A percentile compares a stretch with the other conserved stretches of the same genome.
phyloP scores from a whole-genome alignment of 1,139 yeast species.

The Blastobotrys aristatus region DNA sequence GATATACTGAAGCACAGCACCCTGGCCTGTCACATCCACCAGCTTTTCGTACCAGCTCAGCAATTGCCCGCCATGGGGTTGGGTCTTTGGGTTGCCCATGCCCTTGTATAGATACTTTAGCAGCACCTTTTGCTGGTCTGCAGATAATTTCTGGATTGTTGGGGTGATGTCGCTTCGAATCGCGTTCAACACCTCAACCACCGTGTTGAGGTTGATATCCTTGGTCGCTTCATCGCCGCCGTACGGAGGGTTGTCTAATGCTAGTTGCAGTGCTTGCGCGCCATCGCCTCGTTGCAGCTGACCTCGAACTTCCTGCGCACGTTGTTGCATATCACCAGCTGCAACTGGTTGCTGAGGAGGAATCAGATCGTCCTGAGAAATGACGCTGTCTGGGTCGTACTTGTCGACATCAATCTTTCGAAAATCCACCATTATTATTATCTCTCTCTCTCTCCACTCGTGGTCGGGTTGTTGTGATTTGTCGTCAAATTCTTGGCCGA shows the following conservation, averaged over 20 bases:
- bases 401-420: constrained; percentile 91
- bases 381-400: constrained; percentile 72
- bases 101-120: constrained; percentile 83
- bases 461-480: neutral
- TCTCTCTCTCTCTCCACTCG: neutral
- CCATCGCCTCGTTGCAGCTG: constrained; percentile 69
- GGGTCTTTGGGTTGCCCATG: constrained; percentile 60
- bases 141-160: constrained; percentile 53
- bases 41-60: constrained; percentile 92
- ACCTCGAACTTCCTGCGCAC: constrained; percentile 55
- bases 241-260: constrained; percentile 75
- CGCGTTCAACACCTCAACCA: constrained; percentile 69
- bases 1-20: constrained; percentile 80
- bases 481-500: too few relatives aligned
- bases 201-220: constrained; percentile 47
- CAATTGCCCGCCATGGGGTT: constrained; percentile 78
- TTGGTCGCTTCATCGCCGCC: constrained; percentile 61
- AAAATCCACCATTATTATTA: constrained; percentile 26
- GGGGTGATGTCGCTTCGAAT: constrained; percentile 65
- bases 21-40: constrained; percentile 77
- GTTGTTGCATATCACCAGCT: constrained; percentile 49
- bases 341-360: constrained; percentile 47
- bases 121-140: constrained; percentile 70
- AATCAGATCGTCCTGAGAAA: constrained; percentile 58
- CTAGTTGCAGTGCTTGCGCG: constrained; percentile 56